Percentiles rank a stretch among this genome's conserved stretches.
Conservation (phyloP, 1,284 basidiomycete species). For the Phenoliferia sp. region DNA sequence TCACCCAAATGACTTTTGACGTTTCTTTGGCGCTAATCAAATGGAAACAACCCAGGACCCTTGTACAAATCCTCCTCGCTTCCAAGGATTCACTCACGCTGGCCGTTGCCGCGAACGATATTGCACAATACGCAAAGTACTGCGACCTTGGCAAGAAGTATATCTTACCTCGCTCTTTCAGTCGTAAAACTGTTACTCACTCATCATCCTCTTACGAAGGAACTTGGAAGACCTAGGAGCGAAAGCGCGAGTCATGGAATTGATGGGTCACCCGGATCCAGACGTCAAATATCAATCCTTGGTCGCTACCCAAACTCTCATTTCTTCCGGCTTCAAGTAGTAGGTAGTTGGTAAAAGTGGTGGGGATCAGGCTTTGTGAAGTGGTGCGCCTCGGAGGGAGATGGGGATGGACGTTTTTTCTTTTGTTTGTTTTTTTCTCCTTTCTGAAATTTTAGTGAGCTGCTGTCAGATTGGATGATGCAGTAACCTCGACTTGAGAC, state of each 20-base stretch:
- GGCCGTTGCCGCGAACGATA: conserved; percentile 82
- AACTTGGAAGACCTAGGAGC: conserved; percentile 75
- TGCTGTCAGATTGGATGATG: no score
- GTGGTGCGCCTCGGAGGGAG: no score
- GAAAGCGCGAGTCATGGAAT: conserved; percentile 87
- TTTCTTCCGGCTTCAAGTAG: conserved; percentile 17
- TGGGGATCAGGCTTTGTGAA: no score
- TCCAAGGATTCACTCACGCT: conserved; percentile 63
- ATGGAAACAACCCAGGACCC: conserved; percentile 38
- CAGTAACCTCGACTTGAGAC: no score
- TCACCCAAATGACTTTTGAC: neutral
- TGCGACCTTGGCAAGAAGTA: conserved; percentile 86
- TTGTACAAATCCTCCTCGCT: conserved; percentile 67
- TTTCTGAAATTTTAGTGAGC: no score
- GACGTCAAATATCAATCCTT: conserved; percentile 90
- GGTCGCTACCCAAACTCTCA: conserved; percentile 56
- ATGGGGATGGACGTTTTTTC: no score
- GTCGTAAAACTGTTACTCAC: no score
- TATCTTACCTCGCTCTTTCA: conserved; percentile 34
- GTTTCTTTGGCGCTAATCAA: neutral
- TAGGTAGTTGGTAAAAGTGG: no score
- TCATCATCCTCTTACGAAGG: conserved; percentile 46
- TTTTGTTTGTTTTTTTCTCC: no score
- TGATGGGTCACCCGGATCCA: conserved; percentile 82
- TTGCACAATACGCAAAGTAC: conserved; percentile 90